Evolutionary conservation across 2,329 filamentous ascomycete species (phyloP), one percentile per base, ranked within the genome.

Genomic region (Fusarium anguioides): DNA sequence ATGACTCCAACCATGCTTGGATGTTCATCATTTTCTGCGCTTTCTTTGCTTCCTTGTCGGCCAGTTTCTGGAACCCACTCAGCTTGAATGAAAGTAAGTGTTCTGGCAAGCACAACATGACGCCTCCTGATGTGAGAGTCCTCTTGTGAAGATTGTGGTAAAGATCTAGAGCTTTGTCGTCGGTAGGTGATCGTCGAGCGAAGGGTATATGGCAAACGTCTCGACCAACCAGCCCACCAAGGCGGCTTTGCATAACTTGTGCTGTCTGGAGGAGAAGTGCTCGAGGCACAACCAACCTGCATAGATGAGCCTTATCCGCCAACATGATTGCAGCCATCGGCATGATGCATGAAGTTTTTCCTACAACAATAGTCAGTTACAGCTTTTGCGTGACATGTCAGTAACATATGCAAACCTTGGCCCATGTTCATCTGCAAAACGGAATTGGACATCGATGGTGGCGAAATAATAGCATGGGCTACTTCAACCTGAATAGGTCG

Each of bases 361-460:
- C 84, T 85, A 41, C 1, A 56, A 64, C 1, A 9, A 12, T 11
- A 17, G 18, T 21, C 6, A 24, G 27, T 11, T 46, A 8, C 4
- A 2, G 2, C 7, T n/a, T 3, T 4, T 3, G 8, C 4, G 5
- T 45, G 20, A 12, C 1, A 8, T 7, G 4, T 20, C 5, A 17
- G n/a, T n/a, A n/a, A n/a, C n/a, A n/a, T n/a, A n/a, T n/a, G 8
- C 41, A 67, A 67, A 77, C 83, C 84, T 77, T 88, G 82, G 0
- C 88, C 88, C 88, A 91, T 91, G 60, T 89, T 87, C 75, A 91
- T 82, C 60, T 91, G 89, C 1, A 90, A 65, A 0, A 90, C 86
- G 0, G 87, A 87, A 56, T 90, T 91, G 0, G 75, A 58, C 0
- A 76, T 75, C 0, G 84, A 86, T 0, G 66, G 37, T 0, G 89